Conservation (phyloP, 768 basidiomycete genomes). For the Pleurotus sapidus region DNA sequence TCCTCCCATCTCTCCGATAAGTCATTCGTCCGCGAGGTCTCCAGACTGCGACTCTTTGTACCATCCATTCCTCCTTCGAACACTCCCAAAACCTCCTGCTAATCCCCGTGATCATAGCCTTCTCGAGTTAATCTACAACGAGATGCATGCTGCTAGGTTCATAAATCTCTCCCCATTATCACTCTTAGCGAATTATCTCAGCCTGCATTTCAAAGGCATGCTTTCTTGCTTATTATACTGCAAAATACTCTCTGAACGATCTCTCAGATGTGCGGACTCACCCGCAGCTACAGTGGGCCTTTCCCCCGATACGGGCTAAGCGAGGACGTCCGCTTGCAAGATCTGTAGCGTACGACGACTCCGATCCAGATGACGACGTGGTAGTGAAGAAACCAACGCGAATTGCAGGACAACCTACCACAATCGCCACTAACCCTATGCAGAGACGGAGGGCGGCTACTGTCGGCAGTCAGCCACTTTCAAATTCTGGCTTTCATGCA, state of each 20-base stretch:
- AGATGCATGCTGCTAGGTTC: constrained; percentile 66
- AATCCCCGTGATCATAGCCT: constrained; percentile 70
- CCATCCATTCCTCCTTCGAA: constrained; percentile 27
- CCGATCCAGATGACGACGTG: constrained; percentile 10
- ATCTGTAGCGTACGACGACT: not conserved
- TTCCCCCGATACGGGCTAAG: constrained; percentile 39
- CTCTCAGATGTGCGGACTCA: constrained; percentile 61
- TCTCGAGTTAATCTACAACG: constrained; percentile 61
- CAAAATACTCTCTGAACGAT: constrained; percentile 2
- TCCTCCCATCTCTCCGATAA: not conserved
- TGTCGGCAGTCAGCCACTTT: not conserved
- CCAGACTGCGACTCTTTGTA: constrained; percentile 6
- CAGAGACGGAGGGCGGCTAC: constrained; percentile 10
- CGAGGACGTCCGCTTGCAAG: constrained; percentile 2
- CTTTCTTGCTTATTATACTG: constrained; percentile 1
- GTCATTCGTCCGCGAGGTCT: not conserved
- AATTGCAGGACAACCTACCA: not conserved
- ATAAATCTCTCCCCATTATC: constrained; percentile 67
- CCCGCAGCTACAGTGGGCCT: constrained; percentile 57
- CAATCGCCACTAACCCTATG: constrained; percentile 11
- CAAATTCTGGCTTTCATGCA: not conserved
- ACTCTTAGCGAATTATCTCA: constrained; percentile 53
- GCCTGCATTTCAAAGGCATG: constrained; percentile 61
- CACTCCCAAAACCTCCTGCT: constrained; percentile 34
- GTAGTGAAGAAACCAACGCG: not conserved